Evolutionary conservation across 345 rosid species (phyloP).

Genomic region (Turnera subulata): DNA sequence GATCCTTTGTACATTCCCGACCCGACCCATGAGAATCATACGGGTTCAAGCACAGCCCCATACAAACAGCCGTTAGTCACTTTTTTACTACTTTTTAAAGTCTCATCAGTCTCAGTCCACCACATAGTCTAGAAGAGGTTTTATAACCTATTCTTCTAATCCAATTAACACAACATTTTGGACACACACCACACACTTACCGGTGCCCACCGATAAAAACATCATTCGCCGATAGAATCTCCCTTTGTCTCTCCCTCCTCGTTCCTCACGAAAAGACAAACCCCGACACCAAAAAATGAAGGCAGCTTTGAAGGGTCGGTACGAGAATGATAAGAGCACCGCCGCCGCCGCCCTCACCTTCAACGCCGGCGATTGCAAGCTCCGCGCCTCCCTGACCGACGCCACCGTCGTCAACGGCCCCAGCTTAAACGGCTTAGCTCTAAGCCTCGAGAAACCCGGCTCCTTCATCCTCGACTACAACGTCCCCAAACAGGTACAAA

Average conservation of each 20-base stretch:
- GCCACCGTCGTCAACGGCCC: slow-evolving; percentile 81
- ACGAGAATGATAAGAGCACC: slow-evolving; percentile 48
- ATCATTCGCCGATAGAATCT: no score
- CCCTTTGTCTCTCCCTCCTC: slow-evolving; percentile 6
- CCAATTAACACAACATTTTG: no score
- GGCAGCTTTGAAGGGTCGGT: slow-evolving; percentile 75
- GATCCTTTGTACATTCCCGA: no score
- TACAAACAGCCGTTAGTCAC: no score
- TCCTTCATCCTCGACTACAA: slow-evolving; percentile 71
- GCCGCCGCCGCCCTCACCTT: slow-evolving; percentile 49
- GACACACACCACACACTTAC: no score
- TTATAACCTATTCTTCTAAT: no score
- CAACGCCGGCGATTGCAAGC: slow-evolving; percentile 64
- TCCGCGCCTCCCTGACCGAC: slow-evolving; percentile 75
- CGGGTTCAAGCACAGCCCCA: no score
- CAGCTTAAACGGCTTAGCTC: slow-evolving; percentile 62
- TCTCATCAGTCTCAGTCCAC: no score
- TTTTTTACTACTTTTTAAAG: no score
- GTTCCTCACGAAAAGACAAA: slow-evolving; percentile 18
- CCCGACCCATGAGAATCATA: no score
- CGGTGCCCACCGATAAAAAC: no score
- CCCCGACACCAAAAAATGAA: slow-evolving; percentile 56
- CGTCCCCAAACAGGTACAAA: slow-evolving; percentile 67
- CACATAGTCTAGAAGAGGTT: no score
- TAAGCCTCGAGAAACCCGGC: slow-evolving; percentile 81